Conservation (phyloP, 1,139 yeast genomes). For the Debaryomycetaceae sp. region DNA sequence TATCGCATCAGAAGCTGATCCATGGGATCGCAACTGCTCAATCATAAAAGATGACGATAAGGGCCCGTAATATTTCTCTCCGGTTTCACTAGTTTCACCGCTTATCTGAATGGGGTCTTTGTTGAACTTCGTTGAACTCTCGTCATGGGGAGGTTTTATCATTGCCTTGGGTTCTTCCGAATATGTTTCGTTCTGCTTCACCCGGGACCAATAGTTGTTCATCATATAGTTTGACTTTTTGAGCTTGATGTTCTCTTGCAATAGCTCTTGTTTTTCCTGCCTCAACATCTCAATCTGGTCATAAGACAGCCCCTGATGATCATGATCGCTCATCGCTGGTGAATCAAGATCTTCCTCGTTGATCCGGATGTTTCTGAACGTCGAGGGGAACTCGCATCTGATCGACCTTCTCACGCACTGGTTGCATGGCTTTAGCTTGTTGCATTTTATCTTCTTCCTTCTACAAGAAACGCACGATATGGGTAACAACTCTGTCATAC, state of each 20-base stretch:
- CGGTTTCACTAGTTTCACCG: conserved; percentile 26
- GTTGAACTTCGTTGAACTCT: not conserved
- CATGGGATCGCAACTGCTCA: conserved; percentile 20
- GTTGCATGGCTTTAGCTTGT: conserved; percentile 38
- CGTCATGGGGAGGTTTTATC: not conserved
- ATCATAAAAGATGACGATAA: conserved; percentile 48
- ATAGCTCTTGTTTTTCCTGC: conserved; percentile 17
- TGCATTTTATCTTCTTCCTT: conserved; percentile 40
- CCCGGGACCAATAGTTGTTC: not conserved
- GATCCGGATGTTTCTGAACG: conserved; percentile 35
- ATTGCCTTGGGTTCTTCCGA: not conserved
- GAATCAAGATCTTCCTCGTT: conserved; percentile 19
- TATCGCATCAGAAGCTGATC: conserved; percentile 8
- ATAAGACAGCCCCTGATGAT: conserved; percentile 2
- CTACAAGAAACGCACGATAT: conserved; percentile 44
- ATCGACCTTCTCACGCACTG: conserved; percentile 32
- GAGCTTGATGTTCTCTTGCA: conserved; percentile 18
- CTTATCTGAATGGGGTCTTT: conserved; percentile 8
- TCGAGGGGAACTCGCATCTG: conserved; percentile 37
- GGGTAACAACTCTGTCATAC: conserved; percentile 31
- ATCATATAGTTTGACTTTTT: conserved; percentile 11
- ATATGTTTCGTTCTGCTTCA: not conserved
- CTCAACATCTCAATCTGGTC: conserved; percentile 14
- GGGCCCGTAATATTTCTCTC: conserved; percentile 49
- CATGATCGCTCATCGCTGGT: not conserved